Base-by-base conservation (phyloP, 768 basidiomycete genomes). In the Hypholoma sublateritium region DNA sequence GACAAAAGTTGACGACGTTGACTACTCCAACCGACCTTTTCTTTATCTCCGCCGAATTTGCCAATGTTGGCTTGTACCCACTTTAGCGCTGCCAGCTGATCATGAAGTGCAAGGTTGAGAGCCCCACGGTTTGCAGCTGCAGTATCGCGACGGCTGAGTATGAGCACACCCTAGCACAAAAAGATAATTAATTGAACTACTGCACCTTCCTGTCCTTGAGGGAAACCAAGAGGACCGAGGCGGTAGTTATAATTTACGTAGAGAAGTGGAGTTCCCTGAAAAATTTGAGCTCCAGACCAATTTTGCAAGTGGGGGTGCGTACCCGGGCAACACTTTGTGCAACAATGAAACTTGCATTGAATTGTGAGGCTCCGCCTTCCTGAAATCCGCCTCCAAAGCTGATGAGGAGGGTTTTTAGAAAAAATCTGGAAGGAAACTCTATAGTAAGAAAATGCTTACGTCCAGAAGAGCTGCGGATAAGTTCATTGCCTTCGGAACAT, bases 51-150 rank as follows among this genome's bases (percentile, higher is more conserved):
- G 11, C 88, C 87, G 59, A 88, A 89, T 0, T 67, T 66, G 14
- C 61, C 72, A 43, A 88, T 86, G 60, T 89, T 81, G 21, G 75
- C 67, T 61, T 87, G 82, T 0, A 88, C 78, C 87, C 81, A 84
- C 59, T 74, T 60, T 9, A 82, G 63, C 1, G 80, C 81, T 28
- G 72, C 57, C 14, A 75, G 61, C 60, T 80, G 74, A 59, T 84
- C 82, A 28, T 69, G 72, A 19, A 83, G 68, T 1, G 73, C 81
- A 25, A 82, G 69, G 60, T 81, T 82, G 8, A 80, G 69, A 1
- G 74, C 72, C 9, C 69, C 70, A 4, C 69, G 67, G 13, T 67
- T 58, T 5, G 65, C 68, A 16, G 80, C 81, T 70, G 17, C 11
- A 5, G 7, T 32, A 32, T 34, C 36, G 13, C 1, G 39, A 32